Conservation (phyloP, 768 basidiomycete genomes). For the Boletellus ananiceps region DNA sequence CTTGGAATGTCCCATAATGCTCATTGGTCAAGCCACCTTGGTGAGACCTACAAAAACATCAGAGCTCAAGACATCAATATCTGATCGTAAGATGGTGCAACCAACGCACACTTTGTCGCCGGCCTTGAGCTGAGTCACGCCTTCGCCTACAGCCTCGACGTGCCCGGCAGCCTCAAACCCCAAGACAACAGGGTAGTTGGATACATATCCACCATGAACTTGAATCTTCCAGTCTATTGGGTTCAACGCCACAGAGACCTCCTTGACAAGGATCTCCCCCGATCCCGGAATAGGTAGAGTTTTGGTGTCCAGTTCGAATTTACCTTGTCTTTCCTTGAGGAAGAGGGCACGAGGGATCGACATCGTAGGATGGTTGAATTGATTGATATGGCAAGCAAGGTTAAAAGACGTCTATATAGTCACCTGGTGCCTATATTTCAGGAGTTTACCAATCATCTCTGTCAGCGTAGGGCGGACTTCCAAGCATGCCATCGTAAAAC, state of each 20-base stretch:
- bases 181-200: conserved; percentile 34
- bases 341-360: conserved; percentile 14
- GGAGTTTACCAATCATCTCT: background rate
- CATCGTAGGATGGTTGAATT: conserved; percentile 1
- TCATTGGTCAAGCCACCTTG: conserved; percentile 2
- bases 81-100: background rate
- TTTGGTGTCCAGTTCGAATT: conserved; percentile 11
- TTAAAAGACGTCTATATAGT: no score
- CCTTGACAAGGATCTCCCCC: conserved; percentile 42
- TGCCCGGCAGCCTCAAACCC: conserved; percentile 38
- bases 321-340: conserved; percentile 18
- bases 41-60: conserved; percentile 13
- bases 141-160: conserved; percentile 36
- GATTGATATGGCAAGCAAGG: no score
- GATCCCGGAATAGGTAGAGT: conserved; percentile 29
- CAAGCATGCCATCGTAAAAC: no score
- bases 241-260: conserved; percentile 39
- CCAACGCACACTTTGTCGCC: conserved; percentile 27
- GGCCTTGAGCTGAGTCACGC: conserved; percentile 33
- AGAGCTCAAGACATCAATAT: background rate
- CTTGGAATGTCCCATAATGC: conserved; percentile 24
- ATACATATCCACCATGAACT: background rate
- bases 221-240: conserved; percentile 39
- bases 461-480: background rate
- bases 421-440: no score